Evolutionary conservation across 2,329 filamentous ascomycete species (phyloP).

Genomic region (Myotisia sp.): DNA sequence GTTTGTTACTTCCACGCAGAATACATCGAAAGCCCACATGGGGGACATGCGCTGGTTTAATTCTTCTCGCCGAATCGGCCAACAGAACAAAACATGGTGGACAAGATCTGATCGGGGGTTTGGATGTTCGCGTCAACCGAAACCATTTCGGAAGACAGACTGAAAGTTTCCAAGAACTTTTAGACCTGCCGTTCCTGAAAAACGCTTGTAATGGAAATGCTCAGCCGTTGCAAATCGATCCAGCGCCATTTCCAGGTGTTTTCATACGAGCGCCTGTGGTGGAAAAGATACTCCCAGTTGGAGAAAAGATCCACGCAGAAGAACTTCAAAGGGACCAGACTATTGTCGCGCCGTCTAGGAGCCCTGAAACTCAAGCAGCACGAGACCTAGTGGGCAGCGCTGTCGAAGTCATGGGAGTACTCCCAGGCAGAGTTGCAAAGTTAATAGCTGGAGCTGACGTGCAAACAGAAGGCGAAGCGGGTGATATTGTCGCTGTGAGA

Average conservation of each 20-base stretch:
- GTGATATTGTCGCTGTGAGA: constrained; percentile 74
- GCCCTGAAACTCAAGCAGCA: constrained; percentile 31
- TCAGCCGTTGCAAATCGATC: constrained; percentile 18
- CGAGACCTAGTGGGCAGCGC: constrained; percentile 32
- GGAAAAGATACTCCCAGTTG: constrained; percentile 54
- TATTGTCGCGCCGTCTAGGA: constrained; percentile 43
- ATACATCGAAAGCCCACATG: constrained; percentile 67
- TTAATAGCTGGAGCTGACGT: constrained; percentile 34
- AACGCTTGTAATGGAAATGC: no score
- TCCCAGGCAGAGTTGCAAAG: constrained; percentile 39
- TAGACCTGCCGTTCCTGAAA: constrained; percentile 57
- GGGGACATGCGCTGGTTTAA: constrained; percentile 92
- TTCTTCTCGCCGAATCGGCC: constrained; percentile 74
- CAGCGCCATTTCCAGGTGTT: constrained; percentile 57
- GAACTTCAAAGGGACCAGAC: constrained; percentile 37
- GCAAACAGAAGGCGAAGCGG: constrained; percentile 28
- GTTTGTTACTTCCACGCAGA: constrained; percentile 35
- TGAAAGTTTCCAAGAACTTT: constrained; percentile 69
- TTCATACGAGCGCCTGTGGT: constrained; percentile 94
- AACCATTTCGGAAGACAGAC: constrained; percentile 93
- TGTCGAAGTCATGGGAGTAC: constrained; percentile 45
- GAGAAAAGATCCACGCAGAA: constrained; percentile 36
- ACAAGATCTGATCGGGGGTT: constrained; percentile 81
- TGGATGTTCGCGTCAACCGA: constrained; percentile 78
- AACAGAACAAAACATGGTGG: constrained; percentile 81